Base-by-base conservation (phyloP, 108 stramenopile genomes). In the Parietichytrium sp. region DNA sequence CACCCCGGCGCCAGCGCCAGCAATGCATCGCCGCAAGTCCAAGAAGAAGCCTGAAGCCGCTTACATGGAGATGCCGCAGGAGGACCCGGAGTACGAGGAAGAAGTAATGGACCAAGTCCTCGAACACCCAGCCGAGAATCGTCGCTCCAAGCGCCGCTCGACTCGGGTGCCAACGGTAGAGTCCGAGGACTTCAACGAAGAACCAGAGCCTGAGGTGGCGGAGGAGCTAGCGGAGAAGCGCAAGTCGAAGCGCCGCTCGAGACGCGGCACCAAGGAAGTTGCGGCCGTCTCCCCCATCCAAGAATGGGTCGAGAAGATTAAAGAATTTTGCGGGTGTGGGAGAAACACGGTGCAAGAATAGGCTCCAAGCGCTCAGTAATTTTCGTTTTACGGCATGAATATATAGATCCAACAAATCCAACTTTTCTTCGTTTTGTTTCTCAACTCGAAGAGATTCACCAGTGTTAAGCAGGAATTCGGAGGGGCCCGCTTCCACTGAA, bases 311-410 rank as follows among this genome's bases (percentile, higher is more conserved):
- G 61, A 72, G 38, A 33, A 72, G 61, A n/a, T 72, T n/a, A 72
- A 38, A 27, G 61, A 72, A 20, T 27, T 72, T 0, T 72, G 61
- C 61, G 61, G 61, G 10, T 72, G 61, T 2, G 61, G 61, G 36
- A 33, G 61, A 6, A 25, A 72, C 6, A 72, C 4, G 38, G 61
- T 72, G 42, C 38, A 25, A 16, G 61, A 72, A 6, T 38, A 15
- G n/a, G n/a, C n/a, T n/a, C n/a, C n/a, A n/a, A n/a, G n/a, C n/a
- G n/a, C n/a, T n/a, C n/a, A n/a, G n/a, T n/a, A n/a, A n/a, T n/a
- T n/a, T n/a, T n/a, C n/a, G n/a, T n/a, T n/a, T n/a, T n/a, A n/a
- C n/a, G n/a, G n/a, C n/a, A n/a, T n/a, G n/a, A n/a, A n/a, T n/a
- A n/a, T n/a, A n/a, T n/a, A n/a, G n/a, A n/a, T n/a, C n/a, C n/a